phyloP scores from a whole-genome alignment of 1,284 basidiomycete genomes.

The Trametes pubescens region DNA sequence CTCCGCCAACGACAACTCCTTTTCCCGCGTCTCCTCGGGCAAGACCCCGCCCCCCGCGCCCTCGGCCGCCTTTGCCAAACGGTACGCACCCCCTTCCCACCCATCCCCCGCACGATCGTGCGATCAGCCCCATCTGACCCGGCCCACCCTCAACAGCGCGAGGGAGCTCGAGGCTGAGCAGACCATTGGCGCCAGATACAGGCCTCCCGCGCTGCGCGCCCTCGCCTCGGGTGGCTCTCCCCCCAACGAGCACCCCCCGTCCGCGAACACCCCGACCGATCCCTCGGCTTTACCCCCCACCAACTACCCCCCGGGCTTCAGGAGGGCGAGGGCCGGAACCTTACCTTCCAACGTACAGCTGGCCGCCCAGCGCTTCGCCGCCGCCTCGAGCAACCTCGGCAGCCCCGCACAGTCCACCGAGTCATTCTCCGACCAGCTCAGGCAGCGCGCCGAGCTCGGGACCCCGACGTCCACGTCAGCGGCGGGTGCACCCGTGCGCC shows the following conservation, averaged over 20 bases:
- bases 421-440: constrained; percentile 65
- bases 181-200: constrained; percentile 69
- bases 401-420: constrained; percentile 67
- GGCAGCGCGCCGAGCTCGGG: constrained; percentile 55
- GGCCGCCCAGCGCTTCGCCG: constrained; percentile 83
- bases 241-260: constrained; percentile 67
- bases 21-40: constrained; percentile 80
- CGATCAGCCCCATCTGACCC: constrained; percentile 23
- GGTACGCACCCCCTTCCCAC: constrained; percentile 54
- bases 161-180: constrained; percentile 84
- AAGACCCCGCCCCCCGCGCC: constrained; percentile 91
- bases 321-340: constrained; percentile 89
- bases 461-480: constrained; percentile 49
- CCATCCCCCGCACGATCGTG: constrained; percentile 9
- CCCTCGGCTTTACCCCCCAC: constrained; percentile 65
- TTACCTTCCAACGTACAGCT: constrained; percentile 89
- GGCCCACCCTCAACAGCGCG: constrained; percentile 57
- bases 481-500: constrained; percentile 59
- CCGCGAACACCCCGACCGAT: constrained; percentile 65
- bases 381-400: constrained; percentile 65
- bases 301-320: constrained; percentile 80
- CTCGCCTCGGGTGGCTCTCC: constrained; percentile 74
- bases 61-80: constrained; percentile 87
- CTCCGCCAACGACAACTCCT: constrained; percentile 82
- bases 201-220: constrained; percentile 81